phyloP scores from a whole-genome alignment of 768 basidiomycete genomes.

The Leccinellum luteum region DNA sequence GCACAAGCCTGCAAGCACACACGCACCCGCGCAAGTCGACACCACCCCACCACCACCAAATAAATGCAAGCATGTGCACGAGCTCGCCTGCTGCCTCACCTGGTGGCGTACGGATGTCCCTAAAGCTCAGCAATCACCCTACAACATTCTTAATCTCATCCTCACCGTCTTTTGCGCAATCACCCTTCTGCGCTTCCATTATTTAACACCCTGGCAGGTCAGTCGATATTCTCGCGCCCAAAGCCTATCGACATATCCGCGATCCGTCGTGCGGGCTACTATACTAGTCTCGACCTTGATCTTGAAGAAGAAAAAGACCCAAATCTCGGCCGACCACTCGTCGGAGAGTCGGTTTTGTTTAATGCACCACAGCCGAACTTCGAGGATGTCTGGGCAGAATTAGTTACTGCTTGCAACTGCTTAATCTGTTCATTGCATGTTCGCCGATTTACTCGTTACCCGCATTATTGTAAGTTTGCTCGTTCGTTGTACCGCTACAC shows the following conservation, averaged over 20 bases:
- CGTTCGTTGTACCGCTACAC: too few relatives aligned
- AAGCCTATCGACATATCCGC: slow-evolving; percentile 82
- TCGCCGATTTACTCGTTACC: too few relatives aligned
- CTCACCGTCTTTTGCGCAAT: slow-evolving; percentile 87
- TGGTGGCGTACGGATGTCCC: too few relatives aligned
- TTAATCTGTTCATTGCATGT: too few relatives aligned
- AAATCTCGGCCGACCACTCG: slow-evolving; percentile 56
- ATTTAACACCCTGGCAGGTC: slow-evolving; percentile 42
- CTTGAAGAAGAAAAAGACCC: slow-evolving; percentile 59
- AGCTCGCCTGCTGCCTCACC: too few relatives aligned
- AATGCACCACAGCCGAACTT: slow-evolving; percentile 43
- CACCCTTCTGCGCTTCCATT: slow-evolving; percentile 55
- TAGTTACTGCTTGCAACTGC: slow-evolving; percentile 24
- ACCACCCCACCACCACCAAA: too few relatives aligned
- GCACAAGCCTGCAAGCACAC: too few relatives aligned
- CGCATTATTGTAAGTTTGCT: too few relatives aligned
- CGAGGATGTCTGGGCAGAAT: slow-evolving; percentile 61
- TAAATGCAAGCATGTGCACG: too few relatives aligned
- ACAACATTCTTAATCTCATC: slow-evolving; percentile 85
- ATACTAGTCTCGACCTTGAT: slow-evolving; percentile 64
- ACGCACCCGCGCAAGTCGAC: too few relatives aligned
- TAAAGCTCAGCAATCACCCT: too few relatives aligned
- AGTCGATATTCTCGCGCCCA: slow-evolving; percentile 84
- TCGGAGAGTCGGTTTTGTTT: slow-evolving; percentile 61
- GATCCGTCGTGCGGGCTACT: slow-evolving; percentile 63